Evolutionary conservation across 2,329 filamentous ascomycete species (phyloP).

Genomic region (Tolypocladium ophioglossoides): DNA sequence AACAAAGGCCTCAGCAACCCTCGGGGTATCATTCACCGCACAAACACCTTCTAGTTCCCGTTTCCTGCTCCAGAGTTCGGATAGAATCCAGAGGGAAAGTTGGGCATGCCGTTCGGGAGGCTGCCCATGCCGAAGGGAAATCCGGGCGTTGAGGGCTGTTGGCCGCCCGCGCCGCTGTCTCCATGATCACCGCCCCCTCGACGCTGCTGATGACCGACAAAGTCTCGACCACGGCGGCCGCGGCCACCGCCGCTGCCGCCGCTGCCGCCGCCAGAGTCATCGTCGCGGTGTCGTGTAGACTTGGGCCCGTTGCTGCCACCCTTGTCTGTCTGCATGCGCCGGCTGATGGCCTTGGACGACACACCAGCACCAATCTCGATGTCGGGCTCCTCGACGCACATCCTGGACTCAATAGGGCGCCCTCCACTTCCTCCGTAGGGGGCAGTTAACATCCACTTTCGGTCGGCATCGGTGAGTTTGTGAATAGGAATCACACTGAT

Average conservation of each 20-base stretch:
- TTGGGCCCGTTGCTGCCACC: conserved; percentile 55
- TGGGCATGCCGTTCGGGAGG: conserved; percentile 31
- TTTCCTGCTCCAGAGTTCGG: conserved; percentile 13
- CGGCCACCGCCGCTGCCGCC: background rate
- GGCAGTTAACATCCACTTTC: conserved; percentile 93
- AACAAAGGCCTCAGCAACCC: background rate
- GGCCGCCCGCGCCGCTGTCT: conserved; percentile 5
- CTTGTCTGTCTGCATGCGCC: conserved; percentile 59
- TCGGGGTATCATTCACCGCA: conserved; percentile 1
- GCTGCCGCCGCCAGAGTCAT: conserved; percentile 13
- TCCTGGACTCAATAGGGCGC: conserved; percentile 63
- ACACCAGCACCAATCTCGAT: conserved; percentile 98
- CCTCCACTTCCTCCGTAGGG: conserved; percentile 91
- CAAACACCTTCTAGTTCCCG: background rate
- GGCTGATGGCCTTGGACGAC: conserved; percentile 76
- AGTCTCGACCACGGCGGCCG: conserved; percentile 20
- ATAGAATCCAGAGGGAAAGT: conserved; percentile 29
- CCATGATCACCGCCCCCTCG: conserved; percentile 9
- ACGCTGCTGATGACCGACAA: conserved; percentile 2
- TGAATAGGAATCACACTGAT: conserved; percentile 89
- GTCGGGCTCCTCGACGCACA: conserved; percentile 93
- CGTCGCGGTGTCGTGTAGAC: conserved; percentile 39
- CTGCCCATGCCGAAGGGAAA: conserved; percentile 31
- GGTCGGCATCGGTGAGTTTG: conserved; percentile 88
- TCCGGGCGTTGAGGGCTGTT: conserved; percentile 12